These are phyloP conservation scores for Teratosphaeriaceae sp. DNA, from an alignment of 2,329 filamentous ascomycete species.

Conservation along the genomic window DNA sequence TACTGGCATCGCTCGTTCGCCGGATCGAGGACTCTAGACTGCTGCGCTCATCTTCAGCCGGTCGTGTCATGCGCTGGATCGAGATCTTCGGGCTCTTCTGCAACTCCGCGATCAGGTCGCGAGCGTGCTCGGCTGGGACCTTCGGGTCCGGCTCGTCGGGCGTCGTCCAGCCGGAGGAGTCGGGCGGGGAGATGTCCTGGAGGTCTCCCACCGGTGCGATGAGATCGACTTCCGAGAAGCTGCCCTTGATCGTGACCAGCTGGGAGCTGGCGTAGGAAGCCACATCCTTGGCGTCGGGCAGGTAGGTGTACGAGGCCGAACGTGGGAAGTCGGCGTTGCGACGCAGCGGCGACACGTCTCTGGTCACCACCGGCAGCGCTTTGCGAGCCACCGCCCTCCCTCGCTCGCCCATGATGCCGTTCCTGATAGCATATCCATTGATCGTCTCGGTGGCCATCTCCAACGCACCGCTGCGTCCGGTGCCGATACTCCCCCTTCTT, in stretches of 20 bases:
- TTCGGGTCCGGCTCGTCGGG: conserved; percentile 34
- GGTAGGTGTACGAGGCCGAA: conserved; percentile 52
- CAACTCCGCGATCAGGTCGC: conserved; percentile 25
- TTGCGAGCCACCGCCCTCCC: conserved; percentile 5
- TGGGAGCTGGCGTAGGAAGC: conserved; percentile 18
- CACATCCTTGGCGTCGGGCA: conserved; percentile 36
- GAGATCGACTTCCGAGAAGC: conserved; percentile 44
- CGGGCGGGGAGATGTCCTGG: conserved; percentile 29
- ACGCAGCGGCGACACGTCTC: conserved; percentile 9
- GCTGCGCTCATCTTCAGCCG: conserved; percentile 16
- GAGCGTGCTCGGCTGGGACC: conserved; percentile 22
- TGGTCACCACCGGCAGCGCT: conserved; percentile 5
- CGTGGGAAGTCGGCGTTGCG: conserved; percentile 36
- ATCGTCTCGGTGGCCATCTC: conserved; percentile 12
- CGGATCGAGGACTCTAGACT: conserved; percentile 17
- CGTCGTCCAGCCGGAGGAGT: conserved; percentile 39
- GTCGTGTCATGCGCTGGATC: conserved; percentile 10
- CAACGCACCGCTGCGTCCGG: neutral
- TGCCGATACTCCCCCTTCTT: neutral
- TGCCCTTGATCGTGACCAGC: conserved; percentile 40
- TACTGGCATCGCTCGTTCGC: conserved; percentile 13
- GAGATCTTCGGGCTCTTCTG: conserved; percentile 26
- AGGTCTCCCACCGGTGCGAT: conserved; percentile 27
- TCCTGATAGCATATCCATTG: conserved; percentile 10
- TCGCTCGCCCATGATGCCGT: conserved; percentile 9